phyloP scores from a whole-genome alignment of 768 basidiomycete species.

The Rhizopogon rudus region DNA sequence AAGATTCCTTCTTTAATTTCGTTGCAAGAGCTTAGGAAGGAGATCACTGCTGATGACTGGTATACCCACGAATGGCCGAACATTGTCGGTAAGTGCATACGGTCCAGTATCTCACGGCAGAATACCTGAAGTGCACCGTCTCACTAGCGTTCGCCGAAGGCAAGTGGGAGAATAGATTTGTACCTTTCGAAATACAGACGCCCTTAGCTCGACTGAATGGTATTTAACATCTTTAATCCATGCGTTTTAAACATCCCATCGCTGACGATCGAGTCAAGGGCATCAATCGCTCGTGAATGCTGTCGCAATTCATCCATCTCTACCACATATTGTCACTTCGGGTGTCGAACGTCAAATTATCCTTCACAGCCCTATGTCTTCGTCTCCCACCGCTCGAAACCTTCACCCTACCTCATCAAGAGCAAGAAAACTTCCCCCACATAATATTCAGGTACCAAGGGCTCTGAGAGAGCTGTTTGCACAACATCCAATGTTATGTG shows the following conservation, averaged over 20 bases:
- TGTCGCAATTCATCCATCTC: slow-evolving; percentile 64
- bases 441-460: slow-evolving; percentile 27
- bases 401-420: slow-evolving; percentile 41
- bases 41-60: slow-evolving; percentile 47
- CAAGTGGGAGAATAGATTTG: slow-evolving; percentile 34
- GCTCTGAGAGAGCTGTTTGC: slow-evolving; percentile 30
- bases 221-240: slow-evolving; percentile 13
- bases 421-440: slow-evolving; percentile 40
- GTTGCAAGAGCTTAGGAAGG: slow-evolving; percentile 40
- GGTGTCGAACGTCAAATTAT: slow-evolving; percentile 70
- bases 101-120: slow-evolving; percentile 5
- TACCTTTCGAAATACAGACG: slow-evolving; percentile 59
- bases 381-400: slow-evolving; percentile 45
- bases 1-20: slow-evolving; percentile 50
- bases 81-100: slow-evolving; percentile 34
- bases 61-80: slow-evolving; percentile 22
- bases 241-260: background rate
- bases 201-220: slow-evolving; percentile 63
- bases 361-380: slow-evolving; percentile 61
- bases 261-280: slow-evolving; percentile 31
- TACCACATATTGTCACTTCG: slow-evolving; percentile 61
- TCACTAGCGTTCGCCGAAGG: slow-evolving; percentile 43
- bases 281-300: slow-evolving; percentile 79
- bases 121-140: slow-evolving; percentile 3
- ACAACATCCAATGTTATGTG: slow-evolving; percentile 18